phyloP scores from a whole-genome alignment of 2,329 filamentous ascomycete genomes.

The Penicillium sp. region DNA sequence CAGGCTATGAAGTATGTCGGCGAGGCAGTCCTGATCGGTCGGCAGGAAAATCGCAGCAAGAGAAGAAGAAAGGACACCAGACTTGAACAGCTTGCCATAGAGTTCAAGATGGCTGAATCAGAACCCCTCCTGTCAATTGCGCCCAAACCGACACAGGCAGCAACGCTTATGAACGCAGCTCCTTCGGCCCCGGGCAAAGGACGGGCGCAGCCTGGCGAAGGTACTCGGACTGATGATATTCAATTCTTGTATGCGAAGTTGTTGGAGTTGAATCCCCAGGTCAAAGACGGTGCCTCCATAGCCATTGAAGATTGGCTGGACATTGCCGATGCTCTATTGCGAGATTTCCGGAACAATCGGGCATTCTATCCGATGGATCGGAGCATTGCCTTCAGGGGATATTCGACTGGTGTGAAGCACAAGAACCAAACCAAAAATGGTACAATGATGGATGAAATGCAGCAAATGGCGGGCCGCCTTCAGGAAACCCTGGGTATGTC shows the following conservation, averaged over 20 bases:
- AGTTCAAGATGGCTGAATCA: slow-evolving; percentile 31
- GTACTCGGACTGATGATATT: slow-evolving; percentile 42
- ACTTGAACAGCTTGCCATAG: slow-evolving; percentile 41
- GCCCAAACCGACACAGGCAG: slow-evolving; percentile 13
- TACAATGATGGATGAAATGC: slow-evolving; percentile 42
- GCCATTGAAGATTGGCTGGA: slow-evolving; percentile 58
- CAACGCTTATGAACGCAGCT: slow-evolving; percentile 18
- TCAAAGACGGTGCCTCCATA: slow-evolving; percentile 50
- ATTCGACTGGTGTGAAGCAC: slow-evolving; percentile 41
- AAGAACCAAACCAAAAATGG: slow-evolving; percentile 37
- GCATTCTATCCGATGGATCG: slow-evolving; percentile 58
- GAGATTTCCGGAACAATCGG: slow-evolving; percentile 60
- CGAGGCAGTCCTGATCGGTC: slow-evolving; percentile 67
- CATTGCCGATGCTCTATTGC: slow-evolving; percentile 56
- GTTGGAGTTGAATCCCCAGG: slow-evolving; percentile 47
- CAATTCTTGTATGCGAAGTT: slow-evolving; percentile 47
- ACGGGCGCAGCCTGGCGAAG: slow-evolving; percentile 30
- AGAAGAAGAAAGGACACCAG: slow-evolving; percentile 36
- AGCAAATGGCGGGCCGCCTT: slow-evolving; percentile 45
- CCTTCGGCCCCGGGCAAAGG: slow-evolving; percentile 14
- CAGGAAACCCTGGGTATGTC: slow-evolving; percentile 41
- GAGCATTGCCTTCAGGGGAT: slow-evolving; percentile 51
- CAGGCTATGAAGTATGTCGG: slow-evolving; percentile 74
- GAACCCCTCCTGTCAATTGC: slow-evolving; percentile 18
- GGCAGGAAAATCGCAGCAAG: slow-evolving; percentile 36